A percentile compares a stretch with the other conserved stretches of the same genome.
phyloP scores from a whole-genome alignment of 2,329 filamentous ascomycete species.

The Ophiostoma tasmaniense region DNA sequence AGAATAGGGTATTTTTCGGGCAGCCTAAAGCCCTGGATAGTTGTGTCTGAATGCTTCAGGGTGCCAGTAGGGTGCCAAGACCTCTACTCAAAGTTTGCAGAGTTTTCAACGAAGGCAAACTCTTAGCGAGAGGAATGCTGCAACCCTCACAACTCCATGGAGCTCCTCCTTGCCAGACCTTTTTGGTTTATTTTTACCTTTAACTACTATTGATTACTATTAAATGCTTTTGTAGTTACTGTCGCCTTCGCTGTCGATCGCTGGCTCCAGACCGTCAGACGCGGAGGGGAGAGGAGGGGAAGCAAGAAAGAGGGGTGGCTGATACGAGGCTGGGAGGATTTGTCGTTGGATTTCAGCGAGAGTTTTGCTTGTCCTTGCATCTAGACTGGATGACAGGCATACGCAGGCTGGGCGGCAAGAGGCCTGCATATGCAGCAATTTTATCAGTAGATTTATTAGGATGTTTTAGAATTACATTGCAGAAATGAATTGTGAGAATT shows the following conservation, averaged over 20 bases:
- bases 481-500: background rate
- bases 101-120: background rate
- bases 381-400: background rate
- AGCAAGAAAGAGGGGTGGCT: background rate
- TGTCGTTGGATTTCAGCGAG: background rate
- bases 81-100: background rate
- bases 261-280: background rate
- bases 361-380: background rate
- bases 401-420: background rate
- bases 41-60: no score
- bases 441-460: background rate
- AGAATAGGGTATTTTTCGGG: background rate
- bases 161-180: background rate
- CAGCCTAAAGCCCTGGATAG: no score
- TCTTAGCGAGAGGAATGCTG: background rate
- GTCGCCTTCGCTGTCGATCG: background rate
- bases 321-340: conserved; percentile 3
- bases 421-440: background rate
- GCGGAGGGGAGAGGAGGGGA: background rate
- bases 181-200: background rate
- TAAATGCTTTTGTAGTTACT: background rate
- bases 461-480: background rate
- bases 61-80: background rate
- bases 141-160: background rate
- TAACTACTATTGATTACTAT: background rate